phyloP scores from a whole-genome alignment of 306 rosid species.

The Lotus japonicus region DNA sequence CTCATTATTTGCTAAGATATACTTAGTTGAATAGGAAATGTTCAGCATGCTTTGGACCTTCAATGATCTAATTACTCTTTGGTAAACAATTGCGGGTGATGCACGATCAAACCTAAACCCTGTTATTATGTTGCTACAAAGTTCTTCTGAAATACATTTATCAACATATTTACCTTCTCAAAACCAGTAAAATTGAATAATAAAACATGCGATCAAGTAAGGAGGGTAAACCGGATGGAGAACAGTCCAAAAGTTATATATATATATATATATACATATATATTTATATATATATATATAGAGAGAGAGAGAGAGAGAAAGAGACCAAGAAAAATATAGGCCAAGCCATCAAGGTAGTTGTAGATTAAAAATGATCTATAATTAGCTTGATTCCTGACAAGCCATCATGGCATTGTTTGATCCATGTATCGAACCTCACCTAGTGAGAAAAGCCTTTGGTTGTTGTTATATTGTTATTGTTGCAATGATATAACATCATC shows the following conservation, averaged over 20 bases:
- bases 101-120: neutral
- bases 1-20: neutral
- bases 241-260: too few species aligned
- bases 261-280: too few species aligned
- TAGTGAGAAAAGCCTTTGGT: neutral
- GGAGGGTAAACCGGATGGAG: too few species aligned
- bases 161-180: neutral
- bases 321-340: neutral
- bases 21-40: neutral
- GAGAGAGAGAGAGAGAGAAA: too few species aligned
- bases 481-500: neutral
- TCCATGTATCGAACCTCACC: neutral
- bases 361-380: neutral
- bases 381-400: neutral
- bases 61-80: neutral
- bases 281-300: too few species aligned
- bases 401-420: neutral
- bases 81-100: too few species aligned
- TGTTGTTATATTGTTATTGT: too few species aligned
- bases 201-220: neutral
- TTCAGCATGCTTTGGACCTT: neutral
- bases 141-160: neutral
- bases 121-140: neutral
- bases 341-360: neutral
- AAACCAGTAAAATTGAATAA: neutral